Conservation (phyloP, 2,329 filamentous ascomycete genomes). For the Colletotrichum agaves region DNA sequence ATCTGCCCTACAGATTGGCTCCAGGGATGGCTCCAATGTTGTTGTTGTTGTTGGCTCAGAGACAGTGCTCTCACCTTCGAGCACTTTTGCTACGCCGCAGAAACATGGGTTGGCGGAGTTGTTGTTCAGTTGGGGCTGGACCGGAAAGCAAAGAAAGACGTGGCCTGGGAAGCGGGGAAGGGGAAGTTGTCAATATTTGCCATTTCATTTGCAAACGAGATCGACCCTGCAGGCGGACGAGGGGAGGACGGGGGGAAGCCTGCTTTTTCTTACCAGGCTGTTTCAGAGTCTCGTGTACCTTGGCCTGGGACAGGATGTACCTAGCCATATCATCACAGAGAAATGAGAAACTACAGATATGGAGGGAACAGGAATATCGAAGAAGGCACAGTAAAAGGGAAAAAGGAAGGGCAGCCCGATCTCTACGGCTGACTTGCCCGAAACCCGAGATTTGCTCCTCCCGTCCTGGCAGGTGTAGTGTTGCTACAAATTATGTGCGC, state of each 20-base stretch:
- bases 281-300: neutral
- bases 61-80: slow-evolving; percentile 20
- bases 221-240: neutral
- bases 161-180: slow-evolving; percentile 26
- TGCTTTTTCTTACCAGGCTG: neutral
- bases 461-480: slow-evolving; percentile 28
- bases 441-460: slow-evolving; percentile 11
- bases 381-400: neutral
- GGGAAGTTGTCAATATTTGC: slow-evolving; percentile 5
- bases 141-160: slow-evolving; percentile 20
- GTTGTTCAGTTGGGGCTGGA: slow-evolving; percentile 7
- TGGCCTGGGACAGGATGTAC: slow-evolving; percentile 1
- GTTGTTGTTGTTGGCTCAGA: slow-evolving; percentile 1
- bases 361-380: neutral
- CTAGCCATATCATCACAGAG: neutral
- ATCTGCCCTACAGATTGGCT: slow-evolving; percentile 30
- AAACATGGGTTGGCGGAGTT: neutral
- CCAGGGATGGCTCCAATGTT: neutral
- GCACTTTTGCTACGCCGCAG: slow-evolving; percentile 26
- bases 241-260: slow-evolving; percentile 3
- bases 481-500: slow-evolving; percentile 32
- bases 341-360: neutral
- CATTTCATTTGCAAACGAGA: slow-evolving; percentile 20
- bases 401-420: neutral
- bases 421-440: neutral